Percentiles rank a stretch among this genome's conserved stretches.
Evolutionary conservation across 2,329 filamentous ascomycete genomes (phyloP).

Genomic region (Pyrenophora seminiperda): DNA sequence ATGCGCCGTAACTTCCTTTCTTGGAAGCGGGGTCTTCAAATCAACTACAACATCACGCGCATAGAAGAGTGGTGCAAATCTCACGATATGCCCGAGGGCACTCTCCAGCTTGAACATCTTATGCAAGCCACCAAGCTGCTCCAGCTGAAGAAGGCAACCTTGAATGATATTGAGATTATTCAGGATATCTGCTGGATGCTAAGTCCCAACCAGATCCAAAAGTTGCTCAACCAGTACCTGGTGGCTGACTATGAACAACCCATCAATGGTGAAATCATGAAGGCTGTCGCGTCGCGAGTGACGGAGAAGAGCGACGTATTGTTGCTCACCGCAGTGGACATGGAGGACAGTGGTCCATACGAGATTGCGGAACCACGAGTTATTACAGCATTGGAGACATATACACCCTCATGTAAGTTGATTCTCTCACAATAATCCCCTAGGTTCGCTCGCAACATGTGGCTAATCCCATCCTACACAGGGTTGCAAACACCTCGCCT

Average conservation of each 20-base stretch:
- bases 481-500: slow-evolving; percentile 95
- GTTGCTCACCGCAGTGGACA: slow-evolving; percentile 90
- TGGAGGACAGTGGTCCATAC: slow-evolving; percentile 98
- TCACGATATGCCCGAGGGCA: slow-evolving; percentile 98
- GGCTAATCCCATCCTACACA: slow-evolving; percentile 55
- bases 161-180: slow-evolving; percentile 99
- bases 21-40: slow-evolving; percentile 98
- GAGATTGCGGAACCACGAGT: slow-evolving; percentile 96
- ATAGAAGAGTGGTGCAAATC: slow-evolving; percentile 99
- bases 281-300: slow-evolving; percentile 93
- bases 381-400: slow-evolving; percentile 96
- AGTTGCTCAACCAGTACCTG: slow-evolving; percentile 96
- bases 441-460: background rate
- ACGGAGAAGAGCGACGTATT: slow-evolving; percentile 98
- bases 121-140: slow-evolving; percentile 99
- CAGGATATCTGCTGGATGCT: slow-evolving; percentile 99
- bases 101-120: slow-evolving; percentile 93
- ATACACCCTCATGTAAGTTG: slow-evolving; percentile 90
- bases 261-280: slow-evolving; percentile 99
- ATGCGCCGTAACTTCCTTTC: slow-evolving; percentile 99
- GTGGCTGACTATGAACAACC: slow-evolving; percentile 99
- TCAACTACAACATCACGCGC: slow-evolving; percentile 99
- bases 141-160: slow-evolving; percentile 96
- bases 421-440: background rate
- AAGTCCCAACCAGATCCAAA: slow-evolving; percentile 98